These are phyloP conservation scores for Lentinula boryana DNA, from an alignment of 768 basidiomycete genomes.

Conservation along the genomic window DNA sequence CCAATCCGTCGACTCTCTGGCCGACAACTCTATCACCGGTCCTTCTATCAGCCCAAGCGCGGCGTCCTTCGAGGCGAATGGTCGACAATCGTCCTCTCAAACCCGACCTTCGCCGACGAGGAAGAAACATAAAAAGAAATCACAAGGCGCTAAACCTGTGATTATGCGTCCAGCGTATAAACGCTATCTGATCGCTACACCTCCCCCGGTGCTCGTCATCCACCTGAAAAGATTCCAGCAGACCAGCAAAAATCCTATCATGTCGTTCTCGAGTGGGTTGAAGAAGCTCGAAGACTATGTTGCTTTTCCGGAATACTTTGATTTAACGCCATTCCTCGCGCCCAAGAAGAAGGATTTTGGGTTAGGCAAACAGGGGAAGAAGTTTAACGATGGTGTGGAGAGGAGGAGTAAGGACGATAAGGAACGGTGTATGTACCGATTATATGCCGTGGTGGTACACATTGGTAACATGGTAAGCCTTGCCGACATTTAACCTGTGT, in stretches of 20 bases:
- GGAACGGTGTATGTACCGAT: slow-evolving; percentile 53
- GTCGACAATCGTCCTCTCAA: slow-evolving; percentile 10
- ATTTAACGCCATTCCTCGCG: slow-evolving; percentile 81
- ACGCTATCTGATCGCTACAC: slow-evolving; percentile 83
- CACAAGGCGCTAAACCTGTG: slow-evolving; percentile 44
- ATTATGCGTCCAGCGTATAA: slow-evolving; percentile 86
- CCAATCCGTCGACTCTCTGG: slow-evolving; percentile 15
- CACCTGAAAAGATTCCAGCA: slow-evolving; percentile 97
- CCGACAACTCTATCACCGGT: neutral
- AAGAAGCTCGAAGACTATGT: slow-evolving; percentile 92
- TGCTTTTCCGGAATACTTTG: slow-evolving; percentile 82
- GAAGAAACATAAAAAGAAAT: slow-evolving; percentile 15
- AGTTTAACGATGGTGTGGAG: slow-evolving; percentile 5
- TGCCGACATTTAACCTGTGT: neutral
- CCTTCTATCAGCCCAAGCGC: neutral
- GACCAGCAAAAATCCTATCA: slow-evolving; percentile 52
- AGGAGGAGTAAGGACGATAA: slow-evolving; percentile 15
- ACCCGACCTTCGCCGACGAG: neutral
- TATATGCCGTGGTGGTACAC: slow-evolving; percentile 83
- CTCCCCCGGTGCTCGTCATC: slow-evolving; percentile 85
- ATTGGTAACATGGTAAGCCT: slow-evolving; percentile 77
- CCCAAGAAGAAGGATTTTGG: slow-evolving; percentile 72
- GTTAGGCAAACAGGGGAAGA: slow-evolving; percentile 26
- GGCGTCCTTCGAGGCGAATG: neutral
- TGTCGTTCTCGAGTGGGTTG: slow-evolving; percentile 65